These are phyloP conservation scores for Leptographium procerum DNA, from an alignment of 2,329 filamentous ascomycete species.

Conservation along the genomic window DNA sequence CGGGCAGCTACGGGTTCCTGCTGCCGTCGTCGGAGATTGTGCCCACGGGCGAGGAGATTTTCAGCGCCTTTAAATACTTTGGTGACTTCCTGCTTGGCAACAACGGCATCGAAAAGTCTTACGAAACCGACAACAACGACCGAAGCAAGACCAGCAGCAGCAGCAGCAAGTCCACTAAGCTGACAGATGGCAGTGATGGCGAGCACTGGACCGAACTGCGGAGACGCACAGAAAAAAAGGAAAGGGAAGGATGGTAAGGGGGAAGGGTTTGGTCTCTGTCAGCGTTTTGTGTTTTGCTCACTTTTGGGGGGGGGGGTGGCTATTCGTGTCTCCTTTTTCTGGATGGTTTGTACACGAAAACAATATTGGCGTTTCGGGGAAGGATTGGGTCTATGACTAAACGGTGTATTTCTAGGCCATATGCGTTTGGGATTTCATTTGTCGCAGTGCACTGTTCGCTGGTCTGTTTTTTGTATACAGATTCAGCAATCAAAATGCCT, in stretches of 20 bases:
- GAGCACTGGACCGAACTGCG: constrained; percentile 1
- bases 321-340: background rate
- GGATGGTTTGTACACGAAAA: background rate
- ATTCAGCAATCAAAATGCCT: background rate
- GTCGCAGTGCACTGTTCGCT: background rate
- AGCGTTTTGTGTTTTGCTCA: background rate
- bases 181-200: background rate
- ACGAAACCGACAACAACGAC: background rate
- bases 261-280: no score
- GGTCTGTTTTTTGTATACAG: background rate
- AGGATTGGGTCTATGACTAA: background rate
- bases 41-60: constrained; percentile 78
- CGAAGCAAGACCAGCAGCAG: background rate
- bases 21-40: constrained; percentile 78
- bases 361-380: background rate
- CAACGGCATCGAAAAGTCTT: constrained; percentile 47
- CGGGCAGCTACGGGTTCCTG: constrained; percentile 87
- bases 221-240: background rate
- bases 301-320: no score
- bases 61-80: constrained; percentile 73
- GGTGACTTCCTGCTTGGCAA: constrained; percentile 67
- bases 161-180: background rate
- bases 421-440: background rate
- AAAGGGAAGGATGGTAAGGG: no score
- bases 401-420: background rate